Evolutionary conservation across 1,284 basidiomycete genomes (phyloP), one percentile per base, ranked within the genome.

Genomic region (Cystobasidium sp.): DNA sequence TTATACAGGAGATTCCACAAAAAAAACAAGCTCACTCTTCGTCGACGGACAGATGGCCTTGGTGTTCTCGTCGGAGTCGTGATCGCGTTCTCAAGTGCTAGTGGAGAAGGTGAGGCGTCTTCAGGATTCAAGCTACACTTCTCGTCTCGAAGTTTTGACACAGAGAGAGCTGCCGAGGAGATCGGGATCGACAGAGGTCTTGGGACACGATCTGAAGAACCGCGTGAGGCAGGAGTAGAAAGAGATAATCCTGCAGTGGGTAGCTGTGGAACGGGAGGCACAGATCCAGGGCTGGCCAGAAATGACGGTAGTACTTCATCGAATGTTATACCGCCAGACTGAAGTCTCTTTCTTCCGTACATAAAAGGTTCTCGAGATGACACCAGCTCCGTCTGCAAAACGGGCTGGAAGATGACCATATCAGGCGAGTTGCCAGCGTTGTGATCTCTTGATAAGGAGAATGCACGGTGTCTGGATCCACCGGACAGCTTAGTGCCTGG

Each of bases 21-120:
- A n/a, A n/a, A n/a, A n/a, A n/a, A n/a, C n/a, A n/a, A n/a, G n/a
- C 52, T 53, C 24, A 53, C 52, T 53, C 52, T 53, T 18, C 52
- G 52, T 53, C 5, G 12, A 22, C 20, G 18, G 20, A 53, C 14
- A 5, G 52, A 10, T 53, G 12, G 12, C 52, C 52, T 53, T 20
- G 52, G 52, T 20, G 52, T n/a, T 4, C 52, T 22, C 9, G 52
- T 31, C 31, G 31, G 31, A 5, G 31, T 31, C 31, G 31, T 31
- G 31, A 31, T 5, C 31, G 31, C 5, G 31, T 31, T 31, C 31
- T 31, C 31, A 31, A 31, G 31, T 31, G 31, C 31, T 31, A 31
- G 31, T 31, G 31, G 5, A 31, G 31, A 31, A 31, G 31, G 5
- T 1, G 18, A 53, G 52, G 12, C 14, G n/a, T 49, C n/a, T 49